Base-by-base conservation (phyloP, 1,284 basidiomycete species). In the Cryptococcus sp. region DNA sequence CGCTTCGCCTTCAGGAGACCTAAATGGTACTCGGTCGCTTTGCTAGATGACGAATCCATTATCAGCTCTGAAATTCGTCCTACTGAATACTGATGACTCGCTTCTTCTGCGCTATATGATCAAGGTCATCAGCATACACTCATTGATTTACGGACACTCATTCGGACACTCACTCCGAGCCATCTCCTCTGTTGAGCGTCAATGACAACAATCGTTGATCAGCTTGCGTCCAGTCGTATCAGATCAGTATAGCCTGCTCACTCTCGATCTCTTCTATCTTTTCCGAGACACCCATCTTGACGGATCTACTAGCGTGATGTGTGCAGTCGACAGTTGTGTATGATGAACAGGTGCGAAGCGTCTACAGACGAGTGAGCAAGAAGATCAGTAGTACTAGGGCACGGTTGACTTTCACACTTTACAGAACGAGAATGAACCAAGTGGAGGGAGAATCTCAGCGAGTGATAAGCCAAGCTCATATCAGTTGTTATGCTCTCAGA, bases 241-340 rank as follows among this genome's bases (percentile, higher is more conserved):
- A 15, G 40, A 47, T 46, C 55, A 44, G 42, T n/a, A 4, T 35
- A 13, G 31, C 31, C 13, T 35, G 72, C 86, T 80, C 74, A 91
- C 90, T 90, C 84, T 95, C 90, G 65, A 94, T 93, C 75, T 91
- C 91, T 78, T 93, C 93, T 66, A 94, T 93, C 90, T 94, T 94
- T 81, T 94, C 91, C 66, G 92, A 82, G 71, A 94, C 85, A 72
- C 91, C 91, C 91, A 93, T 94, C 35, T 70, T 78, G 67, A 15
- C 41, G 41, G 39, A 45, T 54, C 20, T 45, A 17, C 20, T 42
- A 48, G 31, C n/a, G 17, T 56, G 42, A 38, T 20, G 44, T 39
- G 16, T 2, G 8, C 8, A 10, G 5, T 35, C 31, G 31, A 13
- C 2, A 10, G 31, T 35, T 2, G 3, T 35, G 31, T 4, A 35